Evolutionary conservation across 495 filamentous ascomycete species (phyloP).

Genomic region (Xylaria curta): DNA sequence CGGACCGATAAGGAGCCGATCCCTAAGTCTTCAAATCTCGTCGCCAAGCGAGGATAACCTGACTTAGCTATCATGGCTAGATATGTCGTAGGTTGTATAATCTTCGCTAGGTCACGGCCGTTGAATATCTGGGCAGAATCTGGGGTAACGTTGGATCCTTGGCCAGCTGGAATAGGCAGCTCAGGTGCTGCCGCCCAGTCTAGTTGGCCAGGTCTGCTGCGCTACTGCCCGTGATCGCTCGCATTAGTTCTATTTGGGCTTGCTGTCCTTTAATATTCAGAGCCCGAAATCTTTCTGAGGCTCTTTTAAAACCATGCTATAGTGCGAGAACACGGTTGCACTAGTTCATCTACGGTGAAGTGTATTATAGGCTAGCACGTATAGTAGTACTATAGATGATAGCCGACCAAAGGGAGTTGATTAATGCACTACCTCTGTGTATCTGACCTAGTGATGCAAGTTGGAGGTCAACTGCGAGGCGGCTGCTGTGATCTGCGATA

Average conservation of each 20-base stretch:
- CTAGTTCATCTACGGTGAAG: not conserved
- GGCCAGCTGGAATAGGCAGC: slow-evolving; percentile 9
- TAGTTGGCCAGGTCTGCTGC: not conserved
- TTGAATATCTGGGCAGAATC: not conserved
- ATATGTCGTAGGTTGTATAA: not conserved
- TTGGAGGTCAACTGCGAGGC: not conserved
- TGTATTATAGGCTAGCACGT: not conserved
- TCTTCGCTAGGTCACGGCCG: not conserved
- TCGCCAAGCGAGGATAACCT: not conserved
- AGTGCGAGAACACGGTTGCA: not conserved
- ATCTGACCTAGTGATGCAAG: not conserved
- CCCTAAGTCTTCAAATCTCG: not conserved
- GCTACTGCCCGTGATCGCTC: not conserved
- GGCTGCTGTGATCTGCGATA: slow-evolving; percentile 1
- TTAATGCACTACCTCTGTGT: not conserved
- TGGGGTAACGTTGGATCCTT: slow-evolving; percentile 11
- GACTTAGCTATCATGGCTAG: not conserved
- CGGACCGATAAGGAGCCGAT: slow-evolving; percentile 10
- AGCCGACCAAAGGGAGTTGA: not conserved
- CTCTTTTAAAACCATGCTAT: not conserved
- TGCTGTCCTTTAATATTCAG: not conserved
- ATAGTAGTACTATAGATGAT: not conserved
- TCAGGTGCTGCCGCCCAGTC: not conserved
- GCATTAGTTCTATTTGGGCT: not conserved
- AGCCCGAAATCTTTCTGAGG: not conserved